These are phyloP conservation scores for Artemisia argyi DNA, from an alignment of 129 eudicot species.

Conservation along the genomic window DNA sequence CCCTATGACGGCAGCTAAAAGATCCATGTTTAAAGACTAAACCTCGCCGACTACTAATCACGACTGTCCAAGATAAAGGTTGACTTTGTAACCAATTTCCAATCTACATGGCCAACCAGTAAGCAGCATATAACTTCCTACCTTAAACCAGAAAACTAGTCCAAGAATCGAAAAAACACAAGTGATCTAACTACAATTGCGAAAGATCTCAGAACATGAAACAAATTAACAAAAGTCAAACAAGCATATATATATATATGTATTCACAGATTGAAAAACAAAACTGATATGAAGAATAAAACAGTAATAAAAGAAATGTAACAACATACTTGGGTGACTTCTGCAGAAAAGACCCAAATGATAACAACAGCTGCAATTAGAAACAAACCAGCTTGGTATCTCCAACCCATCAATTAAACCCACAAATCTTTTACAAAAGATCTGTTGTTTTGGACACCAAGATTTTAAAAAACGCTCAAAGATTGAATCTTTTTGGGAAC, in stretches of 20 bases:
- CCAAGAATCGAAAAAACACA: constrained; percentile 18
- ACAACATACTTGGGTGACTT: constrained; percentile 96
- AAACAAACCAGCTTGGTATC: constrained; percentile 77
- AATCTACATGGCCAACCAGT: not conserved
- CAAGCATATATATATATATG: too few species aligned
- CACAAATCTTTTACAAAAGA: constrained; percentile 36
- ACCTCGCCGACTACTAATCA: not conserved
- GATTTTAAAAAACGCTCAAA: constrained; percentile 31
- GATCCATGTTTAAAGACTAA: constrained; percentile 17
- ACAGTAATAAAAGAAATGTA: too few species aligned
- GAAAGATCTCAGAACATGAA: constrained; percentile 14
- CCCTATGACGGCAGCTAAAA: constrained; percentile 5
- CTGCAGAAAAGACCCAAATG: constrained; percentile 97
- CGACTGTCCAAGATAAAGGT: constrained; percentile 8
- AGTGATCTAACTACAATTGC: constrained; percentile 24
- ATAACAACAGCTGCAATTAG: constrained; percentile 85
- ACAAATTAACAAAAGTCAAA: not conserved
- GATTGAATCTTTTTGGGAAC: not conserved
- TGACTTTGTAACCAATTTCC: constrained; percentile 16
- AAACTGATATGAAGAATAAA: too few species aligned
- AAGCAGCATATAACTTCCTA: too few species aligned
- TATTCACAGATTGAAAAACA: too few species aligned
- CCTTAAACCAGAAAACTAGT: not conserved
- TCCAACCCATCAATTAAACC: constrained; percentile 74
- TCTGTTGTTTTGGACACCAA: constrained; percentile 28